A percentile compares a stretch with the other conserved stretches of the same genome.
These are phyloP conservation scores for Fusarium poae DNA, from an alignment of 2,329 filamentous ascomycete genomes.

Conservation along the genomic window DNA sequence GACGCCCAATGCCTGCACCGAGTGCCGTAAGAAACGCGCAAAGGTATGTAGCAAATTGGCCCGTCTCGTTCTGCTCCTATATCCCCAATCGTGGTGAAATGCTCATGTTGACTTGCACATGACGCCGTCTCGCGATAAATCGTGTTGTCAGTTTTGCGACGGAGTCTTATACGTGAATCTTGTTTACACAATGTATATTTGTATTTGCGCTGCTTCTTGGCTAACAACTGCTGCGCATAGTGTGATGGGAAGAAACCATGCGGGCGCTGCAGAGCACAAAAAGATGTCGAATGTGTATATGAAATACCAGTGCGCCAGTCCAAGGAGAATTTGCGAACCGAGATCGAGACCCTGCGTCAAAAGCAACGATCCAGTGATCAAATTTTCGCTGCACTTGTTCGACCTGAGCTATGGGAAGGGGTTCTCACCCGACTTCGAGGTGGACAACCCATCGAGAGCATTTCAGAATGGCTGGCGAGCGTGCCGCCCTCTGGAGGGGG, in stretches of 20 bases:
- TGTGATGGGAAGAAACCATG: conserved; percentile 72
- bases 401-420: conserved; percentile 66
- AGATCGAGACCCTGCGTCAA: conserved; percentile 69
- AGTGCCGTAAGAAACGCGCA: conserved; percentile 72
- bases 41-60: conserved; percentile 59
- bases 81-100: background rate
- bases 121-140: background rate
- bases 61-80: background rate
- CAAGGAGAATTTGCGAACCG: conserved; percentile 70
- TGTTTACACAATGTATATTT: background rate
- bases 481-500: conserved; percentile 51
- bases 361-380: conserved; percentile 68
- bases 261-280: conserved; percentile 67
- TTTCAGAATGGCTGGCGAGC: conserved; percentile 66
- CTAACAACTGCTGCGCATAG: conserved; percentile 52
- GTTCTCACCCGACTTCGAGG: conserved; percentile 65
- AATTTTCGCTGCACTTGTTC: conserved; percentile 67
- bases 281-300: conserved; percentile 70
- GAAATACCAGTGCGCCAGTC: conserved; percentile 73
- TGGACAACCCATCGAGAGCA: conserved; percentile 67
- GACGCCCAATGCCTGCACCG: conserved; percentile 71
- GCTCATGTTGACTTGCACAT: conserved; percentile 7
- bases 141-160: background rate
- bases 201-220: background rate
- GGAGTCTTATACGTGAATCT: background rate